Evolutionary conservation across 495 filamentous ascomycete species (phyloP).

Genomic region (Trichoderma virens): DNA sequence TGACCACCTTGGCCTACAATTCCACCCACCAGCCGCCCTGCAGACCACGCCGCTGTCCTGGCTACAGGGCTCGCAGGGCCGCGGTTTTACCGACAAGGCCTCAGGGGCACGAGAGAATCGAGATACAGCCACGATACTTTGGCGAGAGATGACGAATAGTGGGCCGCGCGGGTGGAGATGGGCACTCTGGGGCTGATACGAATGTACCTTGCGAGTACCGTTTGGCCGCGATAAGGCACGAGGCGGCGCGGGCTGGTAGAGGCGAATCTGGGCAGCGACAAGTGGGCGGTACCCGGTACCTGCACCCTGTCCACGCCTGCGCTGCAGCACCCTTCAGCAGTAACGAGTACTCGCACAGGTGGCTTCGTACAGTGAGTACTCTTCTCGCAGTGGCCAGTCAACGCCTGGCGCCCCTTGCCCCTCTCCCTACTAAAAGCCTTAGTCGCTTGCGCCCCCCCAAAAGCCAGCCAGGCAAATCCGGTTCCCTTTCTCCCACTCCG

Average conservation of each 20-base stretch:
- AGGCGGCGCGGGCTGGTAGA: neutral
- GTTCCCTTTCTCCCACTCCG: constrained; percentile 6
- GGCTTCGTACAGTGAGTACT: neutral
- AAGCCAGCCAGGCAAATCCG: neutral
- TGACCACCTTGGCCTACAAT: neutral
- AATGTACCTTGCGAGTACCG: neutral
- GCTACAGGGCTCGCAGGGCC: neutral
- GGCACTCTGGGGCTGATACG: neutral
- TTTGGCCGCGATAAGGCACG: neutral
- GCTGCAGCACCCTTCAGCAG: too few species aligned
- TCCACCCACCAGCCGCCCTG: too few species aligned
- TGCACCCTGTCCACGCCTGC: neutral
- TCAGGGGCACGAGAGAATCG: constrained; percentile 1
- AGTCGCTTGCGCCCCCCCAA: constrained; percentile 4
- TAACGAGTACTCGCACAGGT: neutral
- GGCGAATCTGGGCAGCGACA: neutral
- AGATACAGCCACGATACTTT: constrained; percentile 8
- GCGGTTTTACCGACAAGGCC: constrained; percentile 8
- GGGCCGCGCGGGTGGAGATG: neutral
- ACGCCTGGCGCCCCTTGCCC: neutral
- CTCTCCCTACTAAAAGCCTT: neutral
- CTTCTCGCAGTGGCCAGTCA: neutral
- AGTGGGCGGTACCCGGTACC: neutral
- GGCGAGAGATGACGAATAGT: constrained; percentile 7
- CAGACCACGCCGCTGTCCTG: neutral